Percentiles rank a stretch among this genome's conserved stretches.
Conservation (phyloP, 495 filamentous ascomycete genomes). For the Xylaria sp. region DNA sequence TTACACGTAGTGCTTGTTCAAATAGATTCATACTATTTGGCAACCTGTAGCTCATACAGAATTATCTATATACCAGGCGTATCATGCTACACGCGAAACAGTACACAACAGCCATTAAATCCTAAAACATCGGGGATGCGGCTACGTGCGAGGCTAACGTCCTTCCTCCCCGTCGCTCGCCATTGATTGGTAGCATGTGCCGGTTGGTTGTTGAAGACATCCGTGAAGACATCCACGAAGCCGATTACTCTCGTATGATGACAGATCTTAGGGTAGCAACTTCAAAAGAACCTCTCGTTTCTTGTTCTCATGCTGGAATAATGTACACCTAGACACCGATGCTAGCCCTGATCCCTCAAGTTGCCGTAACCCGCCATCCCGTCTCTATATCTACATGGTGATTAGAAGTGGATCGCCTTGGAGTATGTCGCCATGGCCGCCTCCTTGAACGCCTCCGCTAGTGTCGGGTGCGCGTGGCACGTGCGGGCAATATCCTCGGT, state of each 20-base stretch:
- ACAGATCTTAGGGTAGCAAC: background rate
- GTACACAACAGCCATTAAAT: background rate
- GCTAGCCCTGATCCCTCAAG: slow-evolving; percentile 32
- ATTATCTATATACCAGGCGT: slow-evolving; percentile 10
- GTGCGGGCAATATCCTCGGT: slow-evolving; percentile 95
- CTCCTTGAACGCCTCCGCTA: slow-evolving; percentile 99
- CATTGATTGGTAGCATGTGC: background rate
- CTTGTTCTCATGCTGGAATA: slow-evolving; percentile 38
- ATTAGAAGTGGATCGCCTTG: slow-evolving; percentile 96
- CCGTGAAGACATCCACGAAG: background rate
- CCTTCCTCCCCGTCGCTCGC: background rate
- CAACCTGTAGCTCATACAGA: slow-evolving; percentile 9
- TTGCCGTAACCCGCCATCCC: slow-evolving; percentile 22
- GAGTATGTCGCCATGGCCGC: slow-evolving; percentile 97
- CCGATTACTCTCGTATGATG: background rate
- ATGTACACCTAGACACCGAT: slow-evolving; percentile 47
- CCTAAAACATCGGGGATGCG: background rate
- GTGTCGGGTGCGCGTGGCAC: slow-evolving; percentile 95
- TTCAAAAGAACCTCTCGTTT: slow-evolving; percentile 2
- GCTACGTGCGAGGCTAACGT: slow-evolving; percentile 2
- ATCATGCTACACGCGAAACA: background rate
- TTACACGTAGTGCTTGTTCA: background rate
- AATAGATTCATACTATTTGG: background rate
- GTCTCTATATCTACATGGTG: slow-evolving; percentile 39
- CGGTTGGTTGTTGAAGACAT: background rate